Evolutionary conservation across 495 filamentous ascomycete genomes (phyloP).

Genomic region (Tetracladium marchalianum): DNA sequence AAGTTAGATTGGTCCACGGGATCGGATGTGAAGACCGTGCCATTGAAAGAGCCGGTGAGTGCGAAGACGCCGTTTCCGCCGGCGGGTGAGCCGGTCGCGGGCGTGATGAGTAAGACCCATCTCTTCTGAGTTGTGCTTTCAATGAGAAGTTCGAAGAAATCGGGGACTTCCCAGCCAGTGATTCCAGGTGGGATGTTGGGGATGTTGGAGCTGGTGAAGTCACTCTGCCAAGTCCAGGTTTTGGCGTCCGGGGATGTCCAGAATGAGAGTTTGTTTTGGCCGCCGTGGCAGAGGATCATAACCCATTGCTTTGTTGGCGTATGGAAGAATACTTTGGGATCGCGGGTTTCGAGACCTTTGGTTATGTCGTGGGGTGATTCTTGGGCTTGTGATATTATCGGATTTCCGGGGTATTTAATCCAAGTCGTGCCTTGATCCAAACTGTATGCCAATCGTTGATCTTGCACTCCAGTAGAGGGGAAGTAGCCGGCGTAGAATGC

Average conservation of each 20-base stretch:
- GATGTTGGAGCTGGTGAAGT: too few species aligned
- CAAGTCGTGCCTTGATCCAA: not conserved
- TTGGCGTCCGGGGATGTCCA: not conserved
- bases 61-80: too few species aligned
- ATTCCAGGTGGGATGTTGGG: too few species aligned
- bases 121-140: too few species aligned
- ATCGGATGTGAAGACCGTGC: not conserved
- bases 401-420: conserved; percentile 11
- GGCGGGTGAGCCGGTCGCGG: too few species aligned
- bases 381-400: conserved; percentile 4
- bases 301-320: not conserved
- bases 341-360: conserved; percentile 1
- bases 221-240: not conserved
- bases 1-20: too few species aligned
- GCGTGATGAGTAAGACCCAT: too few species aligned
- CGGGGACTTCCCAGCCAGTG: too few species aligned
- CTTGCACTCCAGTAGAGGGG: not conserved
- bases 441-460: not conserved
- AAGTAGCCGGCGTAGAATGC: not conserved
- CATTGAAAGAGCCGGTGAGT: not conserved
- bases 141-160: too few species aligned
- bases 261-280: not conserved
- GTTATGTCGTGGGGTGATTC: not conserved
- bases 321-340: conserved; percentile 6
- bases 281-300: conserved; percentile 2